Base-by-base conservation (phyloP, 371 early-diverging fungal species). In the Mortierella sp. region DNA sequence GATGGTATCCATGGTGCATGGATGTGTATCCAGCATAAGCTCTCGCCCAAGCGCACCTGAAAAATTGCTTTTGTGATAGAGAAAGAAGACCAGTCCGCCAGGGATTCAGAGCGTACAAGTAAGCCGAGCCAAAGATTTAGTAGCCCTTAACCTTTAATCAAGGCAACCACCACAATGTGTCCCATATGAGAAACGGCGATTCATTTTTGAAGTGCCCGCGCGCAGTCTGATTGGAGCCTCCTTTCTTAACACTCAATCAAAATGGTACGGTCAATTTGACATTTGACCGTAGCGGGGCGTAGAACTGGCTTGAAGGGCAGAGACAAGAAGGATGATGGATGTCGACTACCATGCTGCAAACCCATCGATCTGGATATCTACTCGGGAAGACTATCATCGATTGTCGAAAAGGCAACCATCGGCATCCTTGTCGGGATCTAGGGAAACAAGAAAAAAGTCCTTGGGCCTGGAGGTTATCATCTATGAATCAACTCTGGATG, bases 11-110 rank as follows among this genome's bases (percentile, higher is more conserved):
- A 42, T 42, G 21, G 28, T 14, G 38, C 34, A 52, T 70, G 70
- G 70, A 71, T 77, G 58, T 19, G 45, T 34, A 63, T 50, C 31
- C 47, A 28, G 11, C 14, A 2, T 7, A 16, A 13, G 68, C 31
- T 45, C 24, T 52, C 70, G 7, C 24, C 34, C 72, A 70, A 42
- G 74, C 79, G 80, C 80, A 80, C 80, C 80, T 80, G 80, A 80
- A 75, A 79, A 80, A 80, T 79, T 79, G 80, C 80, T 80, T 79
- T 80, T 73, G 72, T 71, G 73, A 76, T 80, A 80, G 80, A 80
- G 80, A 55, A 80, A 65, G 80, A 80, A 72, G 38, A 28, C 79
- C 57, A 55, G 48, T 47, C 21, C 52, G 5, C 47, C 60, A 57
- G 70, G 11, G 47, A 26, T 19, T 26, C 16, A 16, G 42, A 34